Evolutionary conservation across 2,329 filamentous ascomycete genomes (phyloP).

Genomic region (Colletotrichum agaves): DNA sequence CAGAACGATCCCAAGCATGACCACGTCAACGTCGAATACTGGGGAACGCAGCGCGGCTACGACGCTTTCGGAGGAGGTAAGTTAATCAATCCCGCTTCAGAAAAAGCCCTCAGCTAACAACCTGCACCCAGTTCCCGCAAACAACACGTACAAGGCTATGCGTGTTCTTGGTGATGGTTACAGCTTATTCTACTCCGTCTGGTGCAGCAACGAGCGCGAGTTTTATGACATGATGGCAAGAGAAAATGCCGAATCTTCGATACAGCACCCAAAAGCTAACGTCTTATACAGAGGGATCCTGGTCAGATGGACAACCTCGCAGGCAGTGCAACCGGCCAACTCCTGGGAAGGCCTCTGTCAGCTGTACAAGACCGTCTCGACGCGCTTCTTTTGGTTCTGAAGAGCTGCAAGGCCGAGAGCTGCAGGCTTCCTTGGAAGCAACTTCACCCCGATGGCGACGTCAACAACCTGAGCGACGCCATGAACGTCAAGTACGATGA

Average conservation of each 20-base stretch:
- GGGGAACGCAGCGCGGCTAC: constrained; percentile 51
- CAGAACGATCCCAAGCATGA: constrained; percentile 52
- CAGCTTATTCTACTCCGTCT: constrained; percentile 73
- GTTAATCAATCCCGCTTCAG: neutral
- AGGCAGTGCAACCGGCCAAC: constrained; percentile 10
- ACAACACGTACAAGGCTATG: constrained; percentile 71
- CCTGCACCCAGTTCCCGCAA: constrained; percentile 37
- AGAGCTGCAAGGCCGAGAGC: constrained; percentile 65
- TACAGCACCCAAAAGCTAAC: neutral
- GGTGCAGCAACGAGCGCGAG: constrained; percentile 76
- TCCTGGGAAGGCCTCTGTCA: constrained; percentile 48
- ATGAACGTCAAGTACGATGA: constrained; percentile 58
- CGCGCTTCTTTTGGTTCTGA: constrained; percentile 67
- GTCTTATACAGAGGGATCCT: constrained; percentile 56
- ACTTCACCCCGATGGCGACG: constrained; percentile 64
- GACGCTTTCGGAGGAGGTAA: constrained; percentile 18
- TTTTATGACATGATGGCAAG: constrained; percentile 69
- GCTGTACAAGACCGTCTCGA: constrained; percentile 64
- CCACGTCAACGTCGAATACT: constrained; percentile 68
- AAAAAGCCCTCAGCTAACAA: neutral
- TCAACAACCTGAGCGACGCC: constrained; percentile 62
- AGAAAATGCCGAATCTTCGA: neutral
- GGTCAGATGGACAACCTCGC: constrained; percentile 61
- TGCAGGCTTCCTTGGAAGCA: constrained; percentile 68
- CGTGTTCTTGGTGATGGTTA: constrained; percentile 66